Conservation (phyloP, 805 yeast genomes). For the Ogataea paradorogensis region DNA sequence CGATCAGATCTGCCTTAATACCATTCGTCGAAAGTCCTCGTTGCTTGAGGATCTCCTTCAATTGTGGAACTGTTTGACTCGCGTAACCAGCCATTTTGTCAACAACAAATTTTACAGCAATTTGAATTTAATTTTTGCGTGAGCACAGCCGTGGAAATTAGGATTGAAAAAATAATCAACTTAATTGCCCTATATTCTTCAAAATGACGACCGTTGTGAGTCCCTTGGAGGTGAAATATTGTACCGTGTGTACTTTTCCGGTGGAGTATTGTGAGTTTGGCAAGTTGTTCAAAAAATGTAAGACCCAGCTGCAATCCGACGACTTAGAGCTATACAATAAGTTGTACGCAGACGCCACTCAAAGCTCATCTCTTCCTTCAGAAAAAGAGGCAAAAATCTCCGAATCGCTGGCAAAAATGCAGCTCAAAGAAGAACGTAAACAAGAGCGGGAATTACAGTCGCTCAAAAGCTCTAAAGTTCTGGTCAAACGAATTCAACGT, state of each 20-base stretch:
- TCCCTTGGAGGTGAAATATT: constrained; percentile 50
- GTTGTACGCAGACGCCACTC: constrained; percentile 58
- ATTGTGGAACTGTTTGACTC: constrained; percentile 77
- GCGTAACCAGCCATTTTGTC: constrained; percentile 49
- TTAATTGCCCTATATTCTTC: neutral
- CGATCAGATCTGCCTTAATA: constrained; percentile 73
- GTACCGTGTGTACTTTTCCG: constrained; percentile 81
- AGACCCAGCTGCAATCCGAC: constrained; percentile 68
- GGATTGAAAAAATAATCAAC: neutral
- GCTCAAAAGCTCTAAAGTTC: constrained; percentile 74
- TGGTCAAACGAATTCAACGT: constrained; percentile 83
- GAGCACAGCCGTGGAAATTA: constrained; percentile 6
- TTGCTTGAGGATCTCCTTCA: constrained; percentile 70
- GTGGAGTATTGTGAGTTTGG: constrained; percentile 94
- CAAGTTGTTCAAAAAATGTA: constrained; percentile 75
- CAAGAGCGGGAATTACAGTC: constrained; percentile 80
- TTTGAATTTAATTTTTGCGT: neutral
- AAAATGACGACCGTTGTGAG: constrained; percentile 7
- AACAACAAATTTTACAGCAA: constrained; percentile 12
- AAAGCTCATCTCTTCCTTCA: constrained; percentile 50
- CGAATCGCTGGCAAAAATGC: constrained; percentile 79
- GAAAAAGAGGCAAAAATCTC: constrained; percentile 83
- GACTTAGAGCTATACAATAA: constrained; percentile 55
- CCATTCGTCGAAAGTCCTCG: constrained; percentile 71
- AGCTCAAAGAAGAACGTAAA: constrained; percentile 79